phyloP scores from a whole-genome alignment of 2,329 filamentous ascomycete genomes.

The Microdochium nivale region DNA sequence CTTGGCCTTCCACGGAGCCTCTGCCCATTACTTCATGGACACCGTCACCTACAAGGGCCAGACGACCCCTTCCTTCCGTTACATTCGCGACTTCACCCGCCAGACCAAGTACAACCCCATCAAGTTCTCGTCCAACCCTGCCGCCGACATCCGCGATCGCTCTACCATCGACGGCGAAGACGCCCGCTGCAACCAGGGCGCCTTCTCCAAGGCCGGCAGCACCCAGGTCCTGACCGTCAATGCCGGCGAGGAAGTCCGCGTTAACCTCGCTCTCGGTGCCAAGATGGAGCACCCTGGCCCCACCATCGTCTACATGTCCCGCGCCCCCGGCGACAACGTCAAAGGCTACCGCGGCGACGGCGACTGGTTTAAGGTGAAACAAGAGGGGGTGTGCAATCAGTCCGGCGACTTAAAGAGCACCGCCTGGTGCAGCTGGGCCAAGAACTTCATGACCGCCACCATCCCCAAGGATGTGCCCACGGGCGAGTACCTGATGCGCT shows the following conservation, averaged over 20 bases:
- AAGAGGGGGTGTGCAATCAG: not conserved
- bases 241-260: conserved; percentile 1
- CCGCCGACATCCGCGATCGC: conserved; percentile 12
- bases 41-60: conserved; percentile 13
- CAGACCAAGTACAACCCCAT: conserved; percentile 16
- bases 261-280: conserved; percentile 1
- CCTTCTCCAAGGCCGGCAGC: conserved; percentile 6
- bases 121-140: conserved; percentile 16
- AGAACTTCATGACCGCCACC: conserved; percentile 18
- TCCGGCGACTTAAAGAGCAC: conserved; percentile 1
- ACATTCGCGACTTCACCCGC: conserved; percentile 16
- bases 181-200: conserved; percentile 19
- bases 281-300: conserved; percentile 4
- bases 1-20: conserved; percentile 11
- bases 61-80: conserved; percentile 8
- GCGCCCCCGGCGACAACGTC: conserved; percentile 4
- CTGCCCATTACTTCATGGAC: conserved; percentile 21
- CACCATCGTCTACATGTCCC: not conserved
- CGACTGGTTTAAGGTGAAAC: conserved; percentile 14
- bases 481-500: conserved; percentile 25
- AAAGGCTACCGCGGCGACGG: conserved; percentile 17
- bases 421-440: conserved; percentile 7
- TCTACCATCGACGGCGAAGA: conserved; percentile 12
- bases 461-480: conserved; percentile 21
- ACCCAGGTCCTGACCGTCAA: conserved; percentile 1